Conservation (phyloP, 495 filamentous ascomycete species). For the Talaromyces ruber region DNA sequence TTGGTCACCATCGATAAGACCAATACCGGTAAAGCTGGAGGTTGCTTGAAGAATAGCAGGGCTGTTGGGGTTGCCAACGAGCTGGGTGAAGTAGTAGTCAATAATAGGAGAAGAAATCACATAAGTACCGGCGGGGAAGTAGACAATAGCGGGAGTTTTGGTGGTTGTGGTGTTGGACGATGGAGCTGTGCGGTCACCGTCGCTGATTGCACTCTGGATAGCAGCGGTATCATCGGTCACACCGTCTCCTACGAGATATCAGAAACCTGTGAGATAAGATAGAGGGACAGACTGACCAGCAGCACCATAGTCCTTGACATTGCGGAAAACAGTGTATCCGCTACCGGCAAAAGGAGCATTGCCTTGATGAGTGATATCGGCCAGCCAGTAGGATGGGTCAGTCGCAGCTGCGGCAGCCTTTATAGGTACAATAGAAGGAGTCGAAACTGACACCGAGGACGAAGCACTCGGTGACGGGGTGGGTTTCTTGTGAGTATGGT, state of each 20-base stretch:
- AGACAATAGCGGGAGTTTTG: conserved; percentile 46
- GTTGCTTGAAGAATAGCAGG: conserved; percentile 50
- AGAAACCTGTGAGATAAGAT: too few species aligned
- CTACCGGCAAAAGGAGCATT: conserved; percentile 48
- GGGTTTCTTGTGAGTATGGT: neutral
- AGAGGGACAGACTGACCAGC: conserved; percentile 20
- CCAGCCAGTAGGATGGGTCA: conserved; percentile 54
- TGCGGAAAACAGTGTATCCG: conserved; percentile 63
- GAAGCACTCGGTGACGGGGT: neutral
- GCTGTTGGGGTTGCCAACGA: conserved; percentile 51
- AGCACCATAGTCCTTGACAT: conserved; percentile 68
- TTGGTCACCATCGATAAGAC: conserved; percentile 50
- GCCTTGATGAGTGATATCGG: conserved; percentile 56
- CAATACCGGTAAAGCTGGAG: conserved; percentile 47
- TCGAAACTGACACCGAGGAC: neutral
- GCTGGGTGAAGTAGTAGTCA: conserved; percentile 46
- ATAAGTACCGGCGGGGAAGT: conserved; percentile 52
- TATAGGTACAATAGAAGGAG: neutral
- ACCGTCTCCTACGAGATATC: neutral
- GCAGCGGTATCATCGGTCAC: conserved; percentile 38
- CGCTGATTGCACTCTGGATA: conserved; percentile 45
- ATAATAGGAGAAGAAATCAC: conserved; percentile 38
- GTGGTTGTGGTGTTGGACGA: conserved; percentile 30
- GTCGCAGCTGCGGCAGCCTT: conserved; percentile 13
- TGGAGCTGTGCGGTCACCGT: conserved; percentile 36